Base-by-base conservation (phyloP, 148 eudicot species). In the Camellia japonica region DNA sequence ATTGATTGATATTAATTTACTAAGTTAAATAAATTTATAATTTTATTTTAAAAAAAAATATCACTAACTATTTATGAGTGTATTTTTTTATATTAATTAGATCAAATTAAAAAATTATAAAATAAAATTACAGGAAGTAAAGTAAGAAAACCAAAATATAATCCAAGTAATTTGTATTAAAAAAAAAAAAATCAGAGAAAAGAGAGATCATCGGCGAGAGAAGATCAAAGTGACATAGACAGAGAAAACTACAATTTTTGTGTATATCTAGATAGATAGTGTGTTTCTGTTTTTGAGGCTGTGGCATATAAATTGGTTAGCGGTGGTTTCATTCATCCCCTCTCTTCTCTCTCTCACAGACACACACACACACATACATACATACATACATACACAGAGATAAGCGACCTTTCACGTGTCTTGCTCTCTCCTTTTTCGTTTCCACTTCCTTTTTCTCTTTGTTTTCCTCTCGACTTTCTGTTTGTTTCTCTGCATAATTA, bases 401-500 rank as follows among this genome's bases (percentile, higher is more conserved):
- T 11, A 5, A 41, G n/a, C 20, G 73, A 69, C n/a, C 67, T 5
- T 74, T 76, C 79, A 76, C 70, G 79, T 76, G 79, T 19, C 44
- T 20, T 0, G 68, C 74, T 68, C 73, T 79, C 68, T 70, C 14
- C 20, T 6, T 56, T 11, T 68, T 5, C 7, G 18, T 23, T 55
- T 3, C 16, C 43, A 5, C 15, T 68, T 55, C 3, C 7, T 54
- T 15, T 46, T 41, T 41, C 19, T 76, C 55, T 20, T 64, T 52
- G n/a, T 63, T 76, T 76, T 23, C 19, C 58, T 67, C 62, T 77
- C 30, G 38, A 51, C 73, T 66, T 65, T 77, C 79, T 77, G 79
- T 77, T 79, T 46, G 66, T 56, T 20, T 56, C 74, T 20, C 65
- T 44, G 15, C 55, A 70, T 19, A 69, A 20, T 15, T 73, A 55